Evolutionary conservation across 164 flowering plant genomes (phyloP), one percentile per base, ranked within the genome.

Genomic region (Vitis labrusca): DNA sequence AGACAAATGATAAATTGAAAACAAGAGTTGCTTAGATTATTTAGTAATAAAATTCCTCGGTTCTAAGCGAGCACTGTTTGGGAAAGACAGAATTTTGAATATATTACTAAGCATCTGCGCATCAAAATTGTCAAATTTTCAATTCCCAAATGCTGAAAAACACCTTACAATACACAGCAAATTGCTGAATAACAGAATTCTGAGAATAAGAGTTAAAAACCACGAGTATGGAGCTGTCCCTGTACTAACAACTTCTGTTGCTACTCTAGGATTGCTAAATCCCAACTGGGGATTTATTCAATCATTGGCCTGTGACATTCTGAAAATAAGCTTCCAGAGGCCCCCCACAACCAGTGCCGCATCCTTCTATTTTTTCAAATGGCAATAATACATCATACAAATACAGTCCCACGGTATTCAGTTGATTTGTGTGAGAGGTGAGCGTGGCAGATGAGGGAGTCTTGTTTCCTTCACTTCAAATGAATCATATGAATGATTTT

Each of bases 401-500:
- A 55, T 27, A 44, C 56, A 53, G 30, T 68, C 14, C 55, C n/a
- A 15, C 10, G 16, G 4, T 52, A 17, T 13, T 62, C 77, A 87
- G 77, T 94, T 94, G 65, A 89, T 73, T 62, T 84, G 86, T 9
- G 78, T 57, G 1, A 94, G 87, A 23, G 98, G 97, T 14, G 91
- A 71, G 10, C 99, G 95, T 62, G 97, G 92, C 76, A 84, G 86
- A 2, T 85, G 84, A 7, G 95, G 82, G 0, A 89, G 88, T 58
- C 85, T 91, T 32, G 58, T 29, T 60, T 90, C 91, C 82, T 86
- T 94, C 15, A 19, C 76, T 7, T 79, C 80, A 63, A 81, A 77
- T 53, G 88, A 74, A 56, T 89, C 93, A 6, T 64, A 82, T 1
- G 93, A 86, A 74, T 91, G 78, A 69, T 89, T 91, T 76, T 91